A percentile compares a stretch with the other conserved stretches of the same genome.
Conservation (phyloP, 1,139 yeast species). For the Taiozyma sp. region DNA sequence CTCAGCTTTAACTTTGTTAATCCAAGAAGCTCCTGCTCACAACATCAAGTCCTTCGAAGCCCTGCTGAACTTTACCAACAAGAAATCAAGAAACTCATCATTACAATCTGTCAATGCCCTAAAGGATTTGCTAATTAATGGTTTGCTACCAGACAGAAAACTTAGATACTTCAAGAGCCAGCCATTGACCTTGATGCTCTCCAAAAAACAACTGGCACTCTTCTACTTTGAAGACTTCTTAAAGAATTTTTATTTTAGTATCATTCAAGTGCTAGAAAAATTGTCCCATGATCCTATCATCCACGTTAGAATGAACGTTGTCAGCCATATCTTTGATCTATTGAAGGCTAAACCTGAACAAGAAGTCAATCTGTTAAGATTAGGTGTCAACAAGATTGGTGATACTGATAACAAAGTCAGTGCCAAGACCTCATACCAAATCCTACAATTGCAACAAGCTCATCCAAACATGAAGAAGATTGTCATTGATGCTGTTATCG, state of each 20-base stretch:
- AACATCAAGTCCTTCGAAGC: conserved; percentile 81
- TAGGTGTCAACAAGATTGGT: conserved; percentile 93
- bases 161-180: conserved; percentile 79
- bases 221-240: conserved; percentile 89
- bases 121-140: conserved; percentile 79
- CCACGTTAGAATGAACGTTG: conserved; percentile 77
- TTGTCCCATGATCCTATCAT: conserved; percentile 90
- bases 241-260: conserved; percentile 70
- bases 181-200: conserved; percentile 46
- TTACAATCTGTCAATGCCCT: conserved; percentile 86
- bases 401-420: conserved; percentile 89
- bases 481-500: conserved; percentile 74
- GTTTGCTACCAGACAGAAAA: conserved; percentile 83
- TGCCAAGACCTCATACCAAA: conserved; percentile 79
- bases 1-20: conserved; percentile 85
- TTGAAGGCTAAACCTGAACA: conserved; percentile 91
- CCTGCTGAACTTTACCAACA: conserved; percentile 72
- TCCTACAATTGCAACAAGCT: conserved; percentile 77
- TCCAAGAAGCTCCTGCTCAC: conserved; percentile 95
- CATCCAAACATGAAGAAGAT: conserved; percentile 96
- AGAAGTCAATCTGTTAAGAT: conserved; percentile 82
- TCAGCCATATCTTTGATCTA: conserved; percentile 74
- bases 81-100: conserved; percentile 92
- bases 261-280: conserved; percentile 54
- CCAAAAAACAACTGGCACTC: conserved; percentile 56